phyloP scores from a whole-genome alignment of 345 rosid species.

The Anacardium occidentale region DNA sequence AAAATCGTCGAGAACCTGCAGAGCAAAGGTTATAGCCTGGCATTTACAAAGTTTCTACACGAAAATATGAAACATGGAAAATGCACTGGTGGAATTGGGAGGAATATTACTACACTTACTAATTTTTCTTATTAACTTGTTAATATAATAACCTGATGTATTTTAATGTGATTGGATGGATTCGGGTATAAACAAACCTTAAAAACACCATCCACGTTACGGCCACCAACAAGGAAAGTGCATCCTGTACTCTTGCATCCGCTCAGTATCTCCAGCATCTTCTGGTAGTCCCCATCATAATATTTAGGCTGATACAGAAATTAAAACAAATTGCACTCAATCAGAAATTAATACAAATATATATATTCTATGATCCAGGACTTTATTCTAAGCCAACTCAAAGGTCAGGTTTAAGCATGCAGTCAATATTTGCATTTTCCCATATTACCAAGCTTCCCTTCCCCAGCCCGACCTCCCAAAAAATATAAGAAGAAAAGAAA shows the following conservation, averaged over 20 bases:
- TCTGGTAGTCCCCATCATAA: constrained; percentile 57
- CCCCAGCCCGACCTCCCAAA: neutral
- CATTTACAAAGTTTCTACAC: neutral
- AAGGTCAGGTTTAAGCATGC: neutral
- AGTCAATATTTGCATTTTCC: neutral
- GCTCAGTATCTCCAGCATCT: constrained; percentile 69
- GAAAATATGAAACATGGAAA: neutral
- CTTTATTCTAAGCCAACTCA: neutral
- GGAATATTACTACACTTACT: too few relatives aligned
- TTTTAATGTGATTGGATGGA: too few relatives aligned
- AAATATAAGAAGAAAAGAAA: too few relatives aligned
- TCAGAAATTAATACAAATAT: neutral
- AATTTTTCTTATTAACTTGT: too few relatives aligned
- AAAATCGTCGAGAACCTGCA: constrained; percentile 80
- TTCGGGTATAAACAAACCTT: constrained; percentile 43
- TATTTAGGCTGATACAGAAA: constrained; percentile 71
- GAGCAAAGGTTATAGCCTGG: neutral
- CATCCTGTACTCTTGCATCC: constrained; percentile 78
- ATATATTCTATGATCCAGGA: neutral
- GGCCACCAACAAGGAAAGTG: constrained; percentile 84
- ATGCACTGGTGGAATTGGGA: neutral
- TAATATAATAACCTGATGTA: too few relatives aligned
- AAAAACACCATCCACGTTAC: constrained; percentile 72
- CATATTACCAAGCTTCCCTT: neutral
- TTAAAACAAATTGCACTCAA: constrained; percentile 1